A percentile compares a stretch with the other conserved stretches of the same genome.
These are phyloP conservation scores for Epichloe sylvatica DNA, from an alignment of 2,329 filamentous ascomycete species.

Conservation along the genomic window DNA sequence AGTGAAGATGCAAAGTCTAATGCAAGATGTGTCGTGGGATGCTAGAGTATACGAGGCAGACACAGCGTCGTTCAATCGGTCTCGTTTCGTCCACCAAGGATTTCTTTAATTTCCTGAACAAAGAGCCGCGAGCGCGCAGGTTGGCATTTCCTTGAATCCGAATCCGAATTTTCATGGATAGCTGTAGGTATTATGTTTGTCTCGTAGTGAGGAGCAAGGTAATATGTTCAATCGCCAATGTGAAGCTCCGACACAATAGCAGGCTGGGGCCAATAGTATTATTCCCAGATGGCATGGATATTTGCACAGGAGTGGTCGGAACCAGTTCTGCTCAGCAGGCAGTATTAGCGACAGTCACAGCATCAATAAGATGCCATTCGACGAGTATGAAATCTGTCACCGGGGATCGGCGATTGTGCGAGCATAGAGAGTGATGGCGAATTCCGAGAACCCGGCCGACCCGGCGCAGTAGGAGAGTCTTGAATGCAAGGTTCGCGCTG, in stretches of 20 bases:
- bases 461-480: conserved; percentile 45
- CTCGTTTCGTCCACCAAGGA: background rate
- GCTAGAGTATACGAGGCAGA: background rate
- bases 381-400: conserved; percentile 39
- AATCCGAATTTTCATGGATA: background rate
- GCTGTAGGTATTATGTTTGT: background rate
- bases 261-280: background rate
- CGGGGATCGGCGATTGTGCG: conserved; percentile 29
- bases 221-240: conserved; percentile 1
- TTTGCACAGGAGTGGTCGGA: conserved; percentile 7
- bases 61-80: background rate
- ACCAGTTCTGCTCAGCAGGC: conserved; percentile 16
- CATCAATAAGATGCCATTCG: conserved; percentile 51
- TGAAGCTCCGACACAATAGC: conserved; percentile 1
- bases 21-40: background rate
- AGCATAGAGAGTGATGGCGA: conserved; percentile 28
- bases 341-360: conserved; percentile 9
- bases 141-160: background rate
- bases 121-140: background rate
- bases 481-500: conserved; percentile 46
- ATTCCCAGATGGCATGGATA: conserved; percentile 11
- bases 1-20: conserved; percentile 1
- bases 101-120: background rate
- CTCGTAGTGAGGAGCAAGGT: background rate
- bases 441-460: conserved; percentile 27